Conservation (phyloP, 768 basidiomycete species). For the Xerocomellus intermedius region DNA sequence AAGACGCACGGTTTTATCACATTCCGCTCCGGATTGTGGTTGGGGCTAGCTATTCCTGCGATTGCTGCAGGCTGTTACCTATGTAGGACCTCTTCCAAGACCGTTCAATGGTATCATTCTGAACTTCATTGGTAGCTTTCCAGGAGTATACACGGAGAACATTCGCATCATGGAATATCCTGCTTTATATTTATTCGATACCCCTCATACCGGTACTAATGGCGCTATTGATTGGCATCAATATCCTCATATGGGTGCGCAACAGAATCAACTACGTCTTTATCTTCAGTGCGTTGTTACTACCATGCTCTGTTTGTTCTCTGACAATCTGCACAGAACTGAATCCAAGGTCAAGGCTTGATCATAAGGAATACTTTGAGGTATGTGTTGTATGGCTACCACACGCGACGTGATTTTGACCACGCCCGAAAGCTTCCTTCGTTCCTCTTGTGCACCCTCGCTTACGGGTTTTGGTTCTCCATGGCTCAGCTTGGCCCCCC, state of each 20-base stretch:
- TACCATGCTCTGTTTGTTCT: not conserved
- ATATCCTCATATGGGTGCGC: slow-evolving; percentile 73
- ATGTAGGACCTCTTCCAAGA: slow-evolving; percentile 21
- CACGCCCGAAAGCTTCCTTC: slow-evolving; percentile 59
- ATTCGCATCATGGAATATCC: slow-evolving; percentile 68
- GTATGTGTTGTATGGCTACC: slow-evolving; percentile 33
- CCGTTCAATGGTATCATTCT: not conserved
- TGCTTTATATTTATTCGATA: slow-evolving; percentile 78
- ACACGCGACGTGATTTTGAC: slow-evolving; percentile 1
- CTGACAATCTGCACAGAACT: slow-evolving; percentile 49
- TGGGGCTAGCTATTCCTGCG: slow-evolving; percentile 75
- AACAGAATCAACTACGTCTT: slow-evolving; percentile 89
- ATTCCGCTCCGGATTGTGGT: slow-evolving; percentile 67
- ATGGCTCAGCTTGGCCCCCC: slow-evolving; percentile 70
- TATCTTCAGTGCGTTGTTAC: slow-evolving; percentile 63
- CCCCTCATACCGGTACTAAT: slow-evolving; percentile 75
- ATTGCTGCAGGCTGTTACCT: slow-evolving; percentile 66
- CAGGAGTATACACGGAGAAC: slow-evolving; percentile 46
- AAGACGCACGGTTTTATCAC: slow-evolving; percentile 70
- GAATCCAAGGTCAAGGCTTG: slow-evolving; percentile 66
- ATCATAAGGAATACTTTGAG: slow-evolving; percentile 77
- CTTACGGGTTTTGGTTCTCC: slow-evolving; percentile 83
- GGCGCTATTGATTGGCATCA: slow-evolving; percentile 75
- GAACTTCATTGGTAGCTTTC: slow-evolving; percentile 43
- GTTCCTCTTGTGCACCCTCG: slow-evolving; percentile 69